Percentiles rank a stretch among this genome's conserved stretches.
These are phyloP conservation scores for Vigna reflexopilosa DNA, from an alignment of 306 rosid genomes.

Conservation along the genomic window DNA sequence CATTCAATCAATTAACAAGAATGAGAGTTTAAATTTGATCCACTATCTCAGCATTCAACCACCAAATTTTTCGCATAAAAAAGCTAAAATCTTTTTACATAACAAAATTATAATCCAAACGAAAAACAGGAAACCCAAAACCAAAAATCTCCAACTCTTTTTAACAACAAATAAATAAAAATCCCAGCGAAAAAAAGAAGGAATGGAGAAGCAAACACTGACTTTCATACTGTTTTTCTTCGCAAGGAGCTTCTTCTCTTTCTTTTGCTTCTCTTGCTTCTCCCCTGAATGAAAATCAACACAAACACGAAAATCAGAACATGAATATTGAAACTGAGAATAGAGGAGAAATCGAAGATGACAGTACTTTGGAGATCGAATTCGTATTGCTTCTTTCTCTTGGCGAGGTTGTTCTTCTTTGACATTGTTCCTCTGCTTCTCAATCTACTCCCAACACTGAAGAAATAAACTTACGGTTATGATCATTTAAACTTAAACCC, in stretches of 20 bases:
- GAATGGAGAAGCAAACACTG: slow-evolving; percentile 19
- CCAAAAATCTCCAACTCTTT: background rate
- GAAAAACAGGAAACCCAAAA: slow-evolving; percentile 14
- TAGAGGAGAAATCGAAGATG: background rate
- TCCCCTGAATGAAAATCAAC: slow-evolving; percentile 59
- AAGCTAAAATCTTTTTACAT: background rate
- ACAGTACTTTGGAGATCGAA: slow-evolving; percentile 80
- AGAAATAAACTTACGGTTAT: background rate
- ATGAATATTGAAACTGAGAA: background rate
- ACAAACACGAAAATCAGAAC: slow-evolving; percentile 9
- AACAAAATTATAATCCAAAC: background rate
- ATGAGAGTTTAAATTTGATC: background rate
- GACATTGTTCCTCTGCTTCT: slow-evolving; percentile 56
- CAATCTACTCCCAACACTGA: slow-evolving; percentile 27
- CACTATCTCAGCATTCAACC: slow-evolving; percentile 3
- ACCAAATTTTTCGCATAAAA: background rate
- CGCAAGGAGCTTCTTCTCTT: slow-evolving; percentile 70
- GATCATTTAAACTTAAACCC: background rate
- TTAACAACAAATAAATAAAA: background rate
- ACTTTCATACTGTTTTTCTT: slow-evolving; percentile 85
- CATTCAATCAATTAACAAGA: slow-evolving; percentile 24
- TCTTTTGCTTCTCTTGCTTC: slow-evolving; percentile 67
- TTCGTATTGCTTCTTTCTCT: slow-evolving; percentile 77
- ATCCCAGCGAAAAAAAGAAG: background rate
- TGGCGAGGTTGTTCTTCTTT: slow-evolving; percentile 86